A percentile compares a stretch with the other conserved stretches of the same genome.
phyloP scores from a whole-genome alignment of 768 basidiomycete genomes.

The Kwoniella dejecticola region DNA sequence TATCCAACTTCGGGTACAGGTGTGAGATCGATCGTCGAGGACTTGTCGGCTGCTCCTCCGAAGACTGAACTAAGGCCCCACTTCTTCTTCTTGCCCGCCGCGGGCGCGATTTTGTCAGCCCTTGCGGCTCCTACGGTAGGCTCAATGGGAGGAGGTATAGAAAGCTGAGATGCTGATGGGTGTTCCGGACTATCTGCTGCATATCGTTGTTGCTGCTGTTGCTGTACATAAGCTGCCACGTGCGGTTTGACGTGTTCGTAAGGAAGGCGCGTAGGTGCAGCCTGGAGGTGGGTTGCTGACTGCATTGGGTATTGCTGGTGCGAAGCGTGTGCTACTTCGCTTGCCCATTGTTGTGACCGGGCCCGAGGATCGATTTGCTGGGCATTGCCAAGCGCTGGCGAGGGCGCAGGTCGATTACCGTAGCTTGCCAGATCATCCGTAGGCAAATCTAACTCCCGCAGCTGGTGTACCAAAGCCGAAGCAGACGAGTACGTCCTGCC shows the following conservation, averaged over 20 bases:
- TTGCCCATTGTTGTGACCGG: slow-evolving; percentile 23
- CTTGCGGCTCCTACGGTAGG: slow-evolving; percentile 18
- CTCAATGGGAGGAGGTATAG: slow-evolving; percentile 31
- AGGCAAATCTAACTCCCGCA: slow-evolving; percentile 55
- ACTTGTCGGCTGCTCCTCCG: slow-evolving; percentile 45
- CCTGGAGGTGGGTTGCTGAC: slow-evolving; percentile 22
- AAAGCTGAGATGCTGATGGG: not conserved
- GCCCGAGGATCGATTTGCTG: slow-evolving; percentile 10
- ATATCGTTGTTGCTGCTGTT: slow-evolving; percentile 31
- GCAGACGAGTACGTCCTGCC: slow-evolving; percentile 31
- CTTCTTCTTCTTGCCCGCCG: slow-evolving; percentile 55
- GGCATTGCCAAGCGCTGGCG: slow-evolving; percentile 23
- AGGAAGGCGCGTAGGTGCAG: slow-evolving; percentile 4
- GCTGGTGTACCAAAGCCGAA: slow-evolving; percentile 53
- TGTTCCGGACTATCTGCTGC: slow-evolving; percentile 27
- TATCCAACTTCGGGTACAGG: slow-evolving; percentile 47
- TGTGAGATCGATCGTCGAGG: slow-evolving; percentile 31
- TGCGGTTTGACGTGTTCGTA: slow-evolving; percentile 31
- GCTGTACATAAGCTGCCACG: slow-evolving; percentile 34
- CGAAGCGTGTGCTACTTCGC: slow-evolving; percentile 18
- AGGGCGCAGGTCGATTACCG: slow-evolving; percentile 43
- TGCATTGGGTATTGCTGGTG: slow-evolving; percentile 15
- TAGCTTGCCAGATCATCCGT: slow-evolving; percentile 54
- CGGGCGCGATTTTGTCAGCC: slow-evolving; percentile 31
- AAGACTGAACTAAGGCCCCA: slow-evolving; percentile 57